phyloP scores from a whole-genome alignment of 495 filamentous ascomycete genomes.

The Lophium mytilinum region DNA sequence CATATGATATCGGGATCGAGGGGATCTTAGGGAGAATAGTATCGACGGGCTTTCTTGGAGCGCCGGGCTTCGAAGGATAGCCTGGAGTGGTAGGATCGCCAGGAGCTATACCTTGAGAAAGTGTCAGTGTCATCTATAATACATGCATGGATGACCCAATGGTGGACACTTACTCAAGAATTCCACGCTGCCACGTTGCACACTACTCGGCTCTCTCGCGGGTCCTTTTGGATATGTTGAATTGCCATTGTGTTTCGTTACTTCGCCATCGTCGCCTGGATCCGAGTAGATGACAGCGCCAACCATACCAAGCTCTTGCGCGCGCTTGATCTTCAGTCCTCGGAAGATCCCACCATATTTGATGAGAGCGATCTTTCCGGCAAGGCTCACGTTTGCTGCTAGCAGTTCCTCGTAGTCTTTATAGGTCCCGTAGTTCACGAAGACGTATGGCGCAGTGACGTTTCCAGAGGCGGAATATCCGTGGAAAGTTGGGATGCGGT shows the following conservation, averaged over 20 bases:
- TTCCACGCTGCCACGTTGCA: constrained; percentile 85
- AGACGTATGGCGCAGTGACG: constrained; percentile 75
- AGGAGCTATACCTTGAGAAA: constrained; percentile 45
- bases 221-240: constrained; percentile 78
- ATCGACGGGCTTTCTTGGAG: constrained; percentile 63
- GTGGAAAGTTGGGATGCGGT: constrained; percentile 88
- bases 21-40: constrained; percentile 72
- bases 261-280: constrained; percentile 78
- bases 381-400: constrained; percentile 62
- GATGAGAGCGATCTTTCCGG: constrained; percentile 78
- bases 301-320: constrained; percentile 86
- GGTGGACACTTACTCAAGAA: constrained; percentile 56
- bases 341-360: constrained; percentile 85
- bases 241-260: constrained; percentile 74
- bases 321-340: constrained; percentile 86
- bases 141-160: constrained; percentile 24
- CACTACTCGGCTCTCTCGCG: constrained; percentile 76
- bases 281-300: constrained; percentile 81
- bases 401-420: constrained; percentile 77
- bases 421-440: constrained; percentile 82
- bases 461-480: constrained; percentile 90
- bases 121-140: constrained; percentile 1
- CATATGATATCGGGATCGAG: constrained; percentile 85
- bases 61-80: constrained; percentile 87
- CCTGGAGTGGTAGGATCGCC: constrained; percentile 82